phyloP scores from a whole-genome alignment of 2,329 filamentous ascomycete species.

The Hymenoscyphus infarciens region DNA sequence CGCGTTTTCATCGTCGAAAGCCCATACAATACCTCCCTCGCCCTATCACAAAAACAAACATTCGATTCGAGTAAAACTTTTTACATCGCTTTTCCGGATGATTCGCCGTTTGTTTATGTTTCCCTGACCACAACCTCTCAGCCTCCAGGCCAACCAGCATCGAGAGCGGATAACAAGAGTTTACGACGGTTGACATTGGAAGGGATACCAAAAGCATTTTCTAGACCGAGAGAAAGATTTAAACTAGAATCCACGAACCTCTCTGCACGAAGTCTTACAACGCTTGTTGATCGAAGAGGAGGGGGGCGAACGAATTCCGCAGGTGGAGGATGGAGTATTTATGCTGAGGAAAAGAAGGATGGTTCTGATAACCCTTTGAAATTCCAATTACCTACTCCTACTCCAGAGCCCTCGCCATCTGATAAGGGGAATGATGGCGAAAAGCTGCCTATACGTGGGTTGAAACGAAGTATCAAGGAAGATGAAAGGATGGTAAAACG shows the following conservation, averaged over 20 bases:
- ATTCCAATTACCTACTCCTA: constrained; percentile 36
- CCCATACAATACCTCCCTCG: constrained; percentile 66
- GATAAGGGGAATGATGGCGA: constrained; percentile 24
- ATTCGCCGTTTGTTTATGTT: constrained; percentile 70
- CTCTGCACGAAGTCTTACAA: constrained; percentile 66
- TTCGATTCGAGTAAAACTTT: constrained; percentile 68
- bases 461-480: constrained; percentile 31
- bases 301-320: constrained; percentile 67
- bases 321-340: constrained; percentile 76
- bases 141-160: constrained; percentile 39
- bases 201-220: constrained; percentile 79
- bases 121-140: constrained; percentile 55
- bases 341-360: constrained; percentile 55
- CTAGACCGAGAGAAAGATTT: constrained; percentile 68
- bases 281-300: constrained; percentile 66
- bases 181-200: constrained; percentile 70
- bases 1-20: constrained; percentile 77
- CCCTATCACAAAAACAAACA: constrained; percentile 37
- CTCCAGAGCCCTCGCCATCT: constrained; percentile 41
- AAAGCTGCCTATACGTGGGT: constrained; percentile 14
- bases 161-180: constrained; percentile 51
- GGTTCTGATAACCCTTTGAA: constrained; percentile 47
- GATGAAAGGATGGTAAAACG: constrained; percentile 49
- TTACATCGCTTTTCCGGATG: constrained; percentile 79
- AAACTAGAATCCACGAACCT: constrained; percentile 65